Evolutionary conservation across 192 early-diverging fungal species (phyloP).

Genomic region (Jimgerdemannia lactiflua): DNA sequence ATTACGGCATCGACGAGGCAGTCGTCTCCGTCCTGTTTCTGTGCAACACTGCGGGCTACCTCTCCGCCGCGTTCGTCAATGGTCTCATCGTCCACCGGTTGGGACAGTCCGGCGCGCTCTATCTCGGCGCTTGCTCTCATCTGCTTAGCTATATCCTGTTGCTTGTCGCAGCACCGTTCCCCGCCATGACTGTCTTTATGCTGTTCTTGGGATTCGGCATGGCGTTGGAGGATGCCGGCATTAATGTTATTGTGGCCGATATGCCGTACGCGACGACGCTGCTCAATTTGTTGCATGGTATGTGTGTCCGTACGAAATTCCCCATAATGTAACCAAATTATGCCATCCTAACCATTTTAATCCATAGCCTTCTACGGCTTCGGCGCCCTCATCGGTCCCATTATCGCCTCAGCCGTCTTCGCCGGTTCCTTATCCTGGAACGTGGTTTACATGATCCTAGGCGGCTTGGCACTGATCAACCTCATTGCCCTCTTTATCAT

Average conservation of each 20-base stretch:
- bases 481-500: conserved; percentile 15
- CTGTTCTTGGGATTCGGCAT: conserved; percentile 19
- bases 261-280: conserved; percentile 25
- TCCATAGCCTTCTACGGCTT: conserved; percentile 25
- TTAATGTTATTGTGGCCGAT: conserved; percentile 25
- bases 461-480: conserved; percentile 8
- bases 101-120: conserved; percentile 12
- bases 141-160: conserved; percentile 14
- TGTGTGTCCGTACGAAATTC: neutral
- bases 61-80: conserved; percentile 19
- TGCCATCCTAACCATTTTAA: neutral
- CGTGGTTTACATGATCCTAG: conserved; percentile 25
- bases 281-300: conserved; percentile 38
- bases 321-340: too few relatives aligned
- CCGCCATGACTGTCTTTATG: conserved; percentile 18
- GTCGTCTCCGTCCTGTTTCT: conserved; percentile 24
- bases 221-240: conserved; percentile 26
- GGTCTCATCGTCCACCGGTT: conserved; percentile 18
- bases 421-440: conserved; percentile 21
- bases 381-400: conserved; percentile 27
- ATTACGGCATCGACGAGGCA: conserved; percentile 24
- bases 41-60: conserved; percentile 15
- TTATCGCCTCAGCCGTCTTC: conserved; percentile 21
- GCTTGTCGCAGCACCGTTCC: conserved; percentile 20
- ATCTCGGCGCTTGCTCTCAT: conserved; percentile 3